Conservation (phyloP, 495 filamentous ascomycete genomes). For the Pseudoneurospora amorphoporcata region DNA sequence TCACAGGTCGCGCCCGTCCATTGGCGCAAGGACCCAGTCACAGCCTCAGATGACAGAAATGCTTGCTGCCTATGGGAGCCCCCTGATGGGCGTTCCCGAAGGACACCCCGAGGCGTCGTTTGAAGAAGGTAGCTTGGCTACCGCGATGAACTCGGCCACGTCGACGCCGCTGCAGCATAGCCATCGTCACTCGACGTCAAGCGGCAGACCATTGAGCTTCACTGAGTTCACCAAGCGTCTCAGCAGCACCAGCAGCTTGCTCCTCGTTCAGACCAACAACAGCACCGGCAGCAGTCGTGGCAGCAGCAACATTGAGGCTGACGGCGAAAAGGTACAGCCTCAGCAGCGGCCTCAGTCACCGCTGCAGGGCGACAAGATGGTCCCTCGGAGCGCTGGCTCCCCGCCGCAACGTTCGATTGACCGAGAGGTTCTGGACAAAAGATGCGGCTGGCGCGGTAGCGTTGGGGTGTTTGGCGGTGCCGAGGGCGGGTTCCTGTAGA, state of each 20-base stretch:
- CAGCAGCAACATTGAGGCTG: conserved; percentile 25
- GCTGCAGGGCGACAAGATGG: neutral
- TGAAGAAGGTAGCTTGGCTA: conserved; percentile 10
- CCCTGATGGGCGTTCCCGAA: conserved; percentile 1
- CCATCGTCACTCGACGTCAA: conserved; percentile 35
- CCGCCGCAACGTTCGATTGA: conserved; percentile 7
- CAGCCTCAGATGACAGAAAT: conserved; percentile 31
- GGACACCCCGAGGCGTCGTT: neutral
- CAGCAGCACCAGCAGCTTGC: conserved; percentile 41
- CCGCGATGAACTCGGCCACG: conserved; percentile 9
- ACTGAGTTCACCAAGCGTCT: conserved; percentile 44
- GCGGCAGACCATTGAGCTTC: conserved; percentile 40
- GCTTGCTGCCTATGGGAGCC: conserved; percentile 7
- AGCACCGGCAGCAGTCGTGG: conserved; percentile 37
- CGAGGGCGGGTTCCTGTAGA: conserved; percentile 31
- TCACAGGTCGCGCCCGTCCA: conserved; percentile 6
- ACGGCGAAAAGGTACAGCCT: neutral
- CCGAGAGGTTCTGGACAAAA: conserved; percentile 9
- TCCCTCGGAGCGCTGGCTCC: neutral
- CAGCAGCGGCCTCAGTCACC: conserved; percentile 2
- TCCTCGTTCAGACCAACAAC: conserved; percentile 43
- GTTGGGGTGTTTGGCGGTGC: conserved; percentile 40
- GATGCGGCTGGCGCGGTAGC: conserved; percentile 38
- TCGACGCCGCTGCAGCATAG: conserved; percentile 11
- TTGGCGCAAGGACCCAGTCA: conserved; percentile 34